Evolutionary conservation across 495 filamentous ascomycete genomes (phyloP), one percentile per base, ranked within the genome.

Genomic region (Penicillium pulvis): DNA sequence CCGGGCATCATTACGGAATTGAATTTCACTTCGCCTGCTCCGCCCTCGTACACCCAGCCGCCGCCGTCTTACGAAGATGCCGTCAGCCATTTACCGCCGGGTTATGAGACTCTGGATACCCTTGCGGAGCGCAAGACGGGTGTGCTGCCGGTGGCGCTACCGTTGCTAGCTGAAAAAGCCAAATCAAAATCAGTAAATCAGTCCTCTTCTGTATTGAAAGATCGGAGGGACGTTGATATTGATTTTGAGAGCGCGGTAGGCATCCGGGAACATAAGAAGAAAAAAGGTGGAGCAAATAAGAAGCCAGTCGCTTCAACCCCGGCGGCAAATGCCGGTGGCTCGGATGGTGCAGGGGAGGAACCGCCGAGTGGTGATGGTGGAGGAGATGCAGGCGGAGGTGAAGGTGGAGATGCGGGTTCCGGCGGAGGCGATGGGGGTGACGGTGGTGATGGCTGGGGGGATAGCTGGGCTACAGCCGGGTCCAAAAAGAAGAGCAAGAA

Each of bases 211-310:
- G 79, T 44, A 62, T 71, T 36, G 64, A 76, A 59, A 61, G 73
- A 55, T 62, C 55, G 23, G 65, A 79, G 28, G 20, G 57, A 68
- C 48, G 16, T 62, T 10, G 71, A 75, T 23, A 77, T 82, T 42
- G 81, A 84, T 65, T 80, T 85, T 46, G 83, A 85, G 55, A 81
- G 78, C 31, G 63, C 73, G 8, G 68, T 74, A 36, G 78, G 71
- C n/a, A 69, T 79, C 20, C 79, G 80, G 0, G 82, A 83, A 59
- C 78, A 75, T 44, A 75, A 69, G 24, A 70, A 74, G 70, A 79
- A 77, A 19, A 78, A 75, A 1, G 56, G 47, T 30, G 56, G 47
- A 39, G 76, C 76, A 57, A 75, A 78, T 36, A 73, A 77, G 30
- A 50, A 66, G 44, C 60, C 65, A 7, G 11, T 23, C 4, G 23